Evolutionary conservation across 2,329 filamentous ascomycete genomes (phyloP).

Genomic region (Trichoderma arundinaceum): DNA sequence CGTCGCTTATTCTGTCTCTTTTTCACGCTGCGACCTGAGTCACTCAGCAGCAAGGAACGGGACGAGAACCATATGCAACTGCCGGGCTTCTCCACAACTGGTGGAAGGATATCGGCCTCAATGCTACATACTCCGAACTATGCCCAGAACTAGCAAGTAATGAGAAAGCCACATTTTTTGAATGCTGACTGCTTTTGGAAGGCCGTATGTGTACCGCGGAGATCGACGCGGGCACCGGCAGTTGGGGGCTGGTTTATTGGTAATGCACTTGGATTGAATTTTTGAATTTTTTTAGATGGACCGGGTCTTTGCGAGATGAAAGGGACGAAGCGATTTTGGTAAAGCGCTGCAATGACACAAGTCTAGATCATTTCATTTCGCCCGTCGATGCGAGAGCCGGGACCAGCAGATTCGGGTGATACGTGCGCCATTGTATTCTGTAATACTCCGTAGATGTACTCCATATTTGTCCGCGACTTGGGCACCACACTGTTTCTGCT

Average conservation of each 20-base stretch:
- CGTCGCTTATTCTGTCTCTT: not conserved
- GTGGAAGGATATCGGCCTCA: constrained; percentile 1
- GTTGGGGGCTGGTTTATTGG: not conserved
- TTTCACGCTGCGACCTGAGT: not conserved
- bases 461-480: constrained; percentile 7
- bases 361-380: not conserved
- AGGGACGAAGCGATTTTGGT: constrained; percentile 11
- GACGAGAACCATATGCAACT: constrained; percentile 10
- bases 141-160: not conserved
- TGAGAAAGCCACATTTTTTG: constrained; percentile 1
- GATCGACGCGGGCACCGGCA: constrained; percentile 15
- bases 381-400: not conserved
- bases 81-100: constrained; percentile 25
- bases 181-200: constrained; percentile 11
- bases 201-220: not conserved
- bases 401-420: not conserved
- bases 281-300: not conserved
- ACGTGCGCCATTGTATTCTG: not conserved
- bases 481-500: not conserved
- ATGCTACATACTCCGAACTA: constrained; percentile 9
- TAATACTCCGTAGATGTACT: constrained; percentile 10
- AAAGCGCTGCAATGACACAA: not conserved
- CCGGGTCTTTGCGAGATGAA: constrained; percentile 15
- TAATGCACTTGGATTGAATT: not conserved
- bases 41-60: constrained; percentile 3